Percentiles rank a stretch among this genome's conserved stretches.
phyloP scores from a whole-genome alignment of 2,329 filamentous ascomycete genomes.

The Phyllosticta citribraziliensis region DNA sequence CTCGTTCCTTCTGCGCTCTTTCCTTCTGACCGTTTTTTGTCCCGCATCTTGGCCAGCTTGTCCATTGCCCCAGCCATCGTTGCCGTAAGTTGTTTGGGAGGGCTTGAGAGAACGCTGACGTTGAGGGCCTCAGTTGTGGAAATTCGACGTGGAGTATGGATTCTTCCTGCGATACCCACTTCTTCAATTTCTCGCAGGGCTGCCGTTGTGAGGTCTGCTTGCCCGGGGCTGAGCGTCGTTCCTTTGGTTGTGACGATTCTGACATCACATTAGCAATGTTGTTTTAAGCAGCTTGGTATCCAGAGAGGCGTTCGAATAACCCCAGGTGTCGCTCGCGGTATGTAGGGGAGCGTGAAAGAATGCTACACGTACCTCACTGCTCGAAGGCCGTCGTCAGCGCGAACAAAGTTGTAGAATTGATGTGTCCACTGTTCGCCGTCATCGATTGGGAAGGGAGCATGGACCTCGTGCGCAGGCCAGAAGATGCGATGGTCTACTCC shows the following conservation, averaged over 20 bases:
- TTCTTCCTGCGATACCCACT: background rate
- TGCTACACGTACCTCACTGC: background rate
- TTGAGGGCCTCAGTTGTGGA: background rate
- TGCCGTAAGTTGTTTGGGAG: background rate
- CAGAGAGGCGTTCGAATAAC: no score
- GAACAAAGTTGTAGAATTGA: slow-evolving; percentile 21
- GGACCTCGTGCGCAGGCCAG: slow-evolving; percentile 18
- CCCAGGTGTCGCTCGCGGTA: background rate
- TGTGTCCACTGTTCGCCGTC: slow-evolving; percentile 18
- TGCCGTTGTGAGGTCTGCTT: background rate
- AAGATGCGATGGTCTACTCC: slow-evolving; percentile 18
- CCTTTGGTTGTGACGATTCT: no score
- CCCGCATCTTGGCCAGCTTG: no score
- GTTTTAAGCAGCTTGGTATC: no score
- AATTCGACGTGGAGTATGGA: background rate
- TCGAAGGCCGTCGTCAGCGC: slow-evolving; percentile 7
- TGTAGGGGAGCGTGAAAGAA: background rate
- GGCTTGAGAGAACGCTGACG: background rate
- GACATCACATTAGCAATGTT: no score
- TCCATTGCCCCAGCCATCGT: background rate
- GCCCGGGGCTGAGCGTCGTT: no score
- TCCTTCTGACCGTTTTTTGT: no score
- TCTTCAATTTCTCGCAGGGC: background rate
- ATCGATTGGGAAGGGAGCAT: slow-evolving; percentile 18
- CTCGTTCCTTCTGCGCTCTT: no score